Evolutionary conservation across 352 stramenopile species (phyloP).

Genomic region (Globisporangium rhizosaccharum): DNA sequence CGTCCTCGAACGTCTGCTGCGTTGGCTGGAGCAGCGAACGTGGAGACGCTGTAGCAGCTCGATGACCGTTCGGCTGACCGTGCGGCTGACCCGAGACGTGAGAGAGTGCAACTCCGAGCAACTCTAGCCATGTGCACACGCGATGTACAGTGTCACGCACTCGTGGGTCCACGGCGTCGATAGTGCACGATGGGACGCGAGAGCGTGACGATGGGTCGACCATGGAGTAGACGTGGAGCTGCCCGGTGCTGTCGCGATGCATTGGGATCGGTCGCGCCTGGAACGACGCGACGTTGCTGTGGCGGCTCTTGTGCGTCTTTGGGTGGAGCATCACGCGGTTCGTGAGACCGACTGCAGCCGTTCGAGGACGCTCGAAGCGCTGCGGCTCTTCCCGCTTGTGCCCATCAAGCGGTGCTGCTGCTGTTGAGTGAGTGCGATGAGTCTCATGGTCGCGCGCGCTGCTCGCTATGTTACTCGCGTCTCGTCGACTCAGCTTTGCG

Average conservation of each 20-base stretch:
- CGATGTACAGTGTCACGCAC: neutral
- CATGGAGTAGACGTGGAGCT: constrained; percentile 34
- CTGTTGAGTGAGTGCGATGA: too few relatives aligned
- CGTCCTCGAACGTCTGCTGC: constrained; percentile 19
- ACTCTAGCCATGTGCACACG: constrained; percentile 8
- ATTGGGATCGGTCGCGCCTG: constrained; percentile 3
- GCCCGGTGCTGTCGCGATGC: constrained; percentile 14
- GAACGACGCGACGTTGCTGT: neutral
- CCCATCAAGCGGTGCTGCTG: too few relatives aligned
- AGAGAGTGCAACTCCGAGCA: constrained; percentile 12
- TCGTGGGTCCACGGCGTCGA: too few relatives aligned
- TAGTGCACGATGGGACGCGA: neutral
- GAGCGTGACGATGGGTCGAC: constrained; percentile 19
- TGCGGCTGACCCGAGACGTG: neutral
- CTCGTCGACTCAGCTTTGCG: too few relatives aligned
- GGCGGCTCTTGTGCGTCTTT: constrained; percentile 5
- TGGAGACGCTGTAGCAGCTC: too few relatives aligned
- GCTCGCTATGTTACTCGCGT: too few relatives aligned
- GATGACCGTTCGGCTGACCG: neutral
- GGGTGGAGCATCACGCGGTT: neutral
- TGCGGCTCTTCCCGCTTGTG: neutral
- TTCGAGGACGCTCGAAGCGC: neutral
- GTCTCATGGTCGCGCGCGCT: too few relatives aligned
- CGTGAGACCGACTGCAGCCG: neutral
- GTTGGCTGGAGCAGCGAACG: neutral